These are phyloP conservation scores for Stropharia rugosoannulata DNA, from an alignment of 768 basidiomycete genomes.

Conservation along the genomic window DNA sequence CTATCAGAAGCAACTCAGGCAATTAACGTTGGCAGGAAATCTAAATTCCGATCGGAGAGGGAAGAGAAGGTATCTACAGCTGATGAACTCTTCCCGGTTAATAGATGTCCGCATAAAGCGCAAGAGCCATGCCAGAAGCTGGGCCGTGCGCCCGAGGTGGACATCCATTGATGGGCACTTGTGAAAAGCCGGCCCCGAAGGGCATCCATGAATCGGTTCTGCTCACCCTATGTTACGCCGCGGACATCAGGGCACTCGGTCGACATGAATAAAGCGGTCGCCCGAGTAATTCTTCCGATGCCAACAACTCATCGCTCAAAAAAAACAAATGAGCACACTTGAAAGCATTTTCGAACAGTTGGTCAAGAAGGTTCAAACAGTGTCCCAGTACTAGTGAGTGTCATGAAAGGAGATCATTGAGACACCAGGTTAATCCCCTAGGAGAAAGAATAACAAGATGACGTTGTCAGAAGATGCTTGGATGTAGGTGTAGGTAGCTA, in stretches of 20 bases:
- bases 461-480: slow-evolving; percentile 1
- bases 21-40: slow-evolving; percentile 1
- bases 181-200: slow-evolving; percentile 19
- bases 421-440: no score
- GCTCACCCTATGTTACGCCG: slow-evolving; percentile 13
- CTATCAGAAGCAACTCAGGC: slow-evolving; percentile 5
- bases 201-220: slow-evolving; percentile 1
- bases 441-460: neutral
- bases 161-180: slow-evolving; percentile 11
- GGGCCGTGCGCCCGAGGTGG: slow-evolving; percentile 13
- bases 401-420: no score
- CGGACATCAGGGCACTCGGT: slow-evolving; percentile 12
- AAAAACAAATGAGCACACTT: neutral
- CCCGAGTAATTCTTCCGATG: neutral
- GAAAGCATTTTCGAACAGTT: no score
- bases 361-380: no score
- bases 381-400: no score
- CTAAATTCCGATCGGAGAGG: neutral
- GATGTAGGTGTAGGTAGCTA: neutral
- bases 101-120: slow-evolving; percentile 10
- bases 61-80: neutral
- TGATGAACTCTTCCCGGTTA: slow-evolving; percentile 1
- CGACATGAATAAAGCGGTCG: neutral
- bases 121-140: neutral
- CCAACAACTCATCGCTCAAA: neutral